Conservation (phyloP, 306 rosid species). For the Cyclanthera cordifolia region DNA sequence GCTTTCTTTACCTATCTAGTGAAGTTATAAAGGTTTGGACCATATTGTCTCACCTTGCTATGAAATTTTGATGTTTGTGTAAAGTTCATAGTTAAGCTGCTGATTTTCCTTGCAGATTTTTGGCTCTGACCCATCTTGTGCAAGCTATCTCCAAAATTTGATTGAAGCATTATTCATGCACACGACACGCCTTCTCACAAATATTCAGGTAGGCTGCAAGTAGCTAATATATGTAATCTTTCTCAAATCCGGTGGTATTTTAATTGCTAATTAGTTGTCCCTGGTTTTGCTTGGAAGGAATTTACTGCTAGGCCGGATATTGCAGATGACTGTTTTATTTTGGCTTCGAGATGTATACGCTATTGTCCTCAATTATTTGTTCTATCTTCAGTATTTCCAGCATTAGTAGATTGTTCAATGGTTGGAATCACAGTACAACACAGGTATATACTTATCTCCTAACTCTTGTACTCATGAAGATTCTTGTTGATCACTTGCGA, state of each 20-base stretch:
- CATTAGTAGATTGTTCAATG: conserved; percentile 89
- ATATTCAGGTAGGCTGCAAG: conserved; percentile 54
- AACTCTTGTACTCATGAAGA: neutral
- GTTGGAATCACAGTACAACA: conserved; percentile 94
- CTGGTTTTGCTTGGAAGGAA: conserved; percentile 47
- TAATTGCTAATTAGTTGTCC: conserved; percentile 9
- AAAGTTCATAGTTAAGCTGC: conserved; percentile 17
- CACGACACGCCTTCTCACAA: conserved; percentile 74
- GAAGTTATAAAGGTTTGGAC: conserved; percentile 88
- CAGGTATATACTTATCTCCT: conserved; percentile 37
- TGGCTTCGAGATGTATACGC: conserved; percentile 98
- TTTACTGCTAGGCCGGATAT: conserved; percentile 98
- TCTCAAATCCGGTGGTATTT: conserved; percentile 16
- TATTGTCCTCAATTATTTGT: conserved; percentile 93
- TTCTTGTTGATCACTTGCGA: neutral
- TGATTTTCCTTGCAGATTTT: conserved; percentile 62
- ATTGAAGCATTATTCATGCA: conserved; percentile 79
- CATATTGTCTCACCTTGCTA: neutral
- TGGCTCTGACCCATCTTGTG: conserved; percentile 92
- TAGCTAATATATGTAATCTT: neutral
- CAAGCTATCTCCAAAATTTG: conserved; percentile 78
- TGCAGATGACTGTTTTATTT: conserved; percentile 95
- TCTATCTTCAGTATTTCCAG: conserved; percentile 79
- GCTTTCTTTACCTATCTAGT: conserved; percentile 96
- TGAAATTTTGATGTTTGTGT: neutral